phyloP scores from a whole-genome alignment of 2,329 filamentous ascomycete genomes.

The Triangularia setosa region DNA sequence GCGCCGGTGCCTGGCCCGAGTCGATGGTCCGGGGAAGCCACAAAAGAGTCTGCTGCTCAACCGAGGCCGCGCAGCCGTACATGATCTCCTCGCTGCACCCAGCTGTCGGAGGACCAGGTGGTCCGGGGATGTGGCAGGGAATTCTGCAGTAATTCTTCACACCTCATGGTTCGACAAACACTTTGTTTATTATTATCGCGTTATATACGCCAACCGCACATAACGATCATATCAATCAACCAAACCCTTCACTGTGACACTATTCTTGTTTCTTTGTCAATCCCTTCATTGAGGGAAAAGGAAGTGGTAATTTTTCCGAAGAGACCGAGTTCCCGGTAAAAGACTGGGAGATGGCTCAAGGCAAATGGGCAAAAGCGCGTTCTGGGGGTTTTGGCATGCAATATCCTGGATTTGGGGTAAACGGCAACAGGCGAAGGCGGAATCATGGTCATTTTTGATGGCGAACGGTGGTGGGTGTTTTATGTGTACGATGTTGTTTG shows the following conservation, averaged over 20 bases:
- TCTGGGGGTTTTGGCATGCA: constrained; percentile 26
- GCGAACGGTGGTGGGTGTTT: constrained; percentile 20
- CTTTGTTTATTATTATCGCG: constrained; percentile 16
- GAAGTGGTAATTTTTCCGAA: constrained; percentile 19
- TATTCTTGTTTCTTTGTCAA: constrained; percentile 21
- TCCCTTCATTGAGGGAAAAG: constrained; percentile 5
- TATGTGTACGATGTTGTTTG: constrained; percentile 25
- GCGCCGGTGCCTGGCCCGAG: constrained; percentile 34
- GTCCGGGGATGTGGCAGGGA: constrained; percentile 64
- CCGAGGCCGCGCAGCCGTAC: constrained; percentile 51
- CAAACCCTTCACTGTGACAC: constrained; percentile 21
- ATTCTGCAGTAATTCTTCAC: constrained; percentile 49
- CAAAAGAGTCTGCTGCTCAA: constrained; percentile 65
- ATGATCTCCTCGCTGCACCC: constrained; percentile 46
- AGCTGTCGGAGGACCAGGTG: constrained; percentile 47
- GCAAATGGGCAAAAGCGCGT: constrained; percentile 21
- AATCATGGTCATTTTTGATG: constrained; percentile 20
- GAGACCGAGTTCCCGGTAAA: constrained; percentile 18
- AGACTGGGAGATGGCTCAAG: constrained; percentile 22
- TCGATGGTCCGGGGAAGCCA: constrained; percentile 42
- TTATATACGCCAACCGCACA: constrained; percentile 15
- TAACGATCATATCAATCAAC: constrained; percentile 13
- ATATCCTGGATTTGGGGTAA: constrained; percentile 23
- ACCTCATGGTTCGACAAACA: not conserved
- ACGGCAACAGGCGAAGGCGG: constrained; percentile 22